phyloP scores from a whole-genome alignment of 1,139 yeast species.

The Meyerozyma carpophila region DNA sequence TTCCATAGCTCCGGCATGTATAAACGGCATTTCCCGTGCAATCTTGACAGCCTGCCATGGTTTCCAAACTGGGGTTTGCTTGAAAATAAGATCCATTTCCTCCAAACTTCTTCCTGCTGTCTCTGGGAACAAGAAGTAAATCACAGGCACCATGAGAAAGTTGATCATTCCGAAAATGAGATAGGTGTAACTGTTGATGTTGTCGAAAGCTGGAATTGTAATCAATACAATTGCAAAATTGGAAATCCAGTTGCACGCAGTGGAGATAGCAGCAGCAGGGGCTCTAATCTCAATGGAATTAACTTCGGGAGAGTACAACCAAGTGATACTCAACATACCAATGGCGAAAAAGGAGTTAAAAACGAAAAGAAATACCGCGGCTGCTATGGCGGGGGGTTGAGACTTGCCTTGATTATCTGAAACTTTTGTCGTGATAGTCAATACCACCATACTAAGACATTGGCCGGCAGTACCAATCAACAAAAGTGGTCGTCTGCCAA shows the following conservation, averaged over 20 bases:
- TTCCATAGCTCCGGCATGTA: conserved; percentile 9
- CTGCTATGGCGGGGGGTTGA: conserved; percentile 19
- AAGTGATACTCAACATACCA: conserved; percentile 20
- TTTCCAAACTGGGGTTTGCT: conserved; percentile 26
- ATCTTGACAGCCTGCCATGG: conserved; percentile 37
- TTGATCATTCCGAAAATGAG: conserved; percentile 22
- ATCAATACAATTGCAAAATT: conserved; percentile 33
- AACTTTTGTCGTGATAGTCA: conserved; percentile 19
- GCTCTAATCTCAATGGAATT: conserved; percentile 22
- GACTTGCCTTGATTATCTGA: neutral
- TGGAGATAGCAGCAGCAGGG: conserved; percentile 31
- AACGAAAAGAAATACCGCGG: conserved; percentile 33
- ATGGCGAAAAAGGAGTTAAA: conserved; percentile 31
- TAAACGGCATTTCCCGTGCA: conserved; percentile 27
- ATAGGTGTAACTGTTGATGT: conserved; percentile 28
- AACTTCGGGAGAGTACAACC: neutral
- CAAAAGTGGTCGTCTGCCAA: conserved; percentile 50
- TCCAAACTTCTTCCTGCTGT: conserved; percentile 56
- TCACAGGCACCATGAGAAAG: conserved; percentile 45
- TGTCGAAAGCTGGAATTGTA: conserved; percentile 28
- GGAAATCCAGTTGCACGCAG: conserved; percentile 34
- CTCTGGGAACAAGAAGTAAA: conserved; percentile 55
- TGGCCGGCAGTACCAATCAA: conserved; percentile 51
- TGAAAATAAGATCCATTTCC: conserved; percentile 57
- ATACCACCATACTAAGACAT: conserved; percentile 25